Evolutionary conservation across 1,139 yeast species (phyloP).

Genomic region (Torulaspora globosa): DNA sequence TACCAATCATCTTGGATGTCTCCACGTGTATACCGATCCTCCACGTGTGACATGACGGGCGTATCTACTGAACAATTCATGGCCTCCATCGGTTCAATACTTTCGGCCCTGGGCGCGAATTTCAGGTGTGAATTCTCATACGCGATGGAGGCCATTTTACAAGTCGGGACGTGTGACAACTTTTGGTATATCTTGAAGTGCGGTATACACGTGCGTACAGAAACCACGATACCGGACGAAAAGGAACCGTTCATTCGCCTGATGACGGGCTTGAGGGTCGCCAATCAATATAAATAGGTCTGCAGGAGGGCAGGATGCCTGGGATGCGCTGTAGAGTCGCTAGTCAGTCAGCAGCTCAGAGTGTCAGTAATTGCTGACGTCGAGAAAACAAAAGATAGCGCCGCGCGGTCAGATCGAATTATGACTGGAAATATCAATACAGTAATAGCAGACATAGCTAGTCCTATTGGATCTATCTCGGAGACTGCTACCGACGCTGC

Average conservation of each 20-base stretch:
- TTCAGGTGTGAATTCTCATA: not conserved
- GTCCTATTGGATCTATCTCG: slow-evolving; percentile 8
- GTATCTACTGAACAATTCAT: not conserved
- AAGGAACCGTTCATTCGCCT: not conserved
- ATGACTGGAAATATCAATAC: slow-evolving; percentile 2
- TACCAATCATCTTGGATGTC: not conserved
- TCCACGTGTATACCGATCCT: not conserved
- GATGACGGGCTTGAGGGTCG: too few species aligned
- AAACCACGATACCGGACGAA: not conserved
- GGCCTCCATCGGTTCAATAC: not conserved
- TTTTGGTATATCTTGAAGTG: not conserved
- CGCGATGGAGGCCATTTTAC: not conserved
- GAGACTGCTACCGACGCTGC: slow-evolving; percentile 6
- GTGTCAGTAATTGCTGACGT: slow-evolving; percentile 1
- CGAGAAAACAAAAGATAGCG: not conserved
- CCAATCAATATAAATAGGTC: not conserved
- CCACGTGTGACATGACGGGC: slow-evolving; percentile 2
- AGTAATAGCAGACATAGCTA: slow-evolving; percentile 4
- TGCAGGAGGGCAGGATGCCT: too few species aligned
- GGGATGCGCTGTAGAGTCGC: too few species aligned
- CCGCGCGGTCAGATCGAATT: not conserved
- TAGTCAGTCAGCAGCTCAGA: not conserved
- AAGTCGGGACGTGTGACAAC: not conserved
- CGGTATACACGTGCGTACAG: not conserved
- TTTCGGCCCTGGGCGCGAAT: not conserved